Evolutionary conservation across 768 basidiomycete genomes (phyloP), one percentile per base, ranked within the genome.

Genomic region (Mycena metata): DNA sequence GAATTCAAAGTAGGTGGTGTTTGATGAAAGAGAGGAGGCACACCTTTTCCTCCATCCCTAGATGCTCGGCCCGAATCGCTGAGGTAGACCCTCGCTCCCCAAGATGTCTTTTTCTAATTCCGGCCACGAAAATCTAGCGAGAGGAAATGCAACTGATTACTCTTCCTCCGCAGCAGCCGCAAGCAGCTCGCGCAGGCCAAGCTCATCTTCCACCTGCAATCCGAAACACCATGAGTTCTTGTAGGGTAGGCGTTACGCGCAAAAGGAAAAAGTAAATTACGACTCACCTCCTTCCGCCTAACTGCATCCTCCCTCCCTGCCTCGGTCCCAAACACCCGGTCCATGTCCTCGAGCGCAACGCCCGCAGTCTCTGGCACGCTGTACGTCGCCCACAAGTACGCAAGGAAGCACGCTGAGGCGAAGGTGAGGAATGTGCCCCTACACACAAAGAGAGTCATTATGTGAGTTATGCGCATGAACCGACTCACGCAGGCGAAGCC

Each of bases 291-390:
- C 33, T 74, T 73, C 69, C 86, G 89, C 67, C 86, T 69, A 17
- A 74, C 73, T 11, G 76, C 73, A 71, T 93, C 91, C 60, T 89
- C 88, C 43, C 73, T 79, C 0, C 86, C 90, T 17, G 83, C 88
- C n/a, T 84, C 80, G 1, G 88, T 87, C 45, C 82, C 82, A 72
- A 94, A 94, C 13, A 93, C 79, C 9, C 78, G 82, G 74, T 95
- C 93, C 54, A 94, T 89, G 75, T 93, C 92, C 71, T 95, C 93
- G 0, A 94, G 78, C 9, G 92, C 88, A 5, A 93, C 80, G 66
- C 90, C 89, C 30, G 91, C 91, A 16, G 93, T 95, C 79, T 95
- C 93, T 3, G 92, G 93, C 0, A 95, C 89, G 66, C 79, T 61
- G 66, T 88, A 83, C 6, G 87, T 91, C 30, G 90, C 83, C 93